These are phyloP conservation scores for Apiosordaria backusii DNA, from an alignment of 495 filamentous ascomycete genomes.

Conservation along the genomic window DNA sequence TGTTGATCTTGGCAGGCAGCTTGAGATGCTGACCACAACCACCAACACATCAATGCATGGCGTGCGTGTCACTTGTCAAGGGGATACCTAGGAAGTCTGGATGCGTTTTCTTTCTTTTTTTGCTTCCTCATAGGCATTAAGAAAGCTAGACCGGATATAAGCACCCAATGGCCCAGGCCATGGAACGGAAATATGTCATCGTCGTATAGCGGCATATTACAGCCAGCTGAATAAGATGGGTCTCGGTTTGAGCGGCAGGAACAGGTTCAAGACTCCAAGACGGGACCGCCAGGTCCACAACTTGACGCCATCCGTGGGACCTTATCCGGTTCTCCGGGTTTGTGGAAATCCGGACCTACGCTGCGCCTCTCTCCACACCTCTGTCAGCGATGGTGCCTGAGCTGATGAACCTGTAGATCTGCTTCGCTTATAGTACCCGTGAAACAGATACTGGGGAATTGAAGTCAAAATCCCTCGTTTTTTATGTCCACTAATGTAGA, in stretches of 20 bases:
- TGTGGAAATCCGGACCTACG: background rate
- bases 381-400: background rate
- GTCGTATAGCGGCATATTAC: background rate
- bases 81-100: background rate
- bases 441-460: background rate
- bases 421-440: background rate
- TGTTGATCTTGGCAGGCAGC: background rate
- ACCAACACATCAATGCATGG: background rate
- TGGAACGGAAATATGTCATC: too few species aligned
- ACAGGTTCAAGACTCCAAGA: background rate
- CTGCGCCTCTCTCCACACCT: background rate
- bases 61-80: background rate
- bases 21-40: background rate
- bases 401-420: background rate
- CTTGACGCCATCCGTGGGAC: background rate
- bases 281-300: background rate
- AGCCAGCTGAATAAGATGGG: background rate
- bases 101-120: background rate
- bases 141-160: background rate
- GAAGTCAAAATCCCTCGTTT: background rate
- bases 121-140: background rate
- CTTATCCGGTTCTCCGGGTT: background rate
- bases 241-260: background rate
- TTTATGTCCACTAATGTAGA: background rate
- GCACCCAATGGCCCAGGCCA: background rate